Percentiles rank a stretch among this genome's conserved stretches.
phyloP scores from a whole-genome alignment of 441 rosid species.

The Gossypium schwendimanii region DNA sequence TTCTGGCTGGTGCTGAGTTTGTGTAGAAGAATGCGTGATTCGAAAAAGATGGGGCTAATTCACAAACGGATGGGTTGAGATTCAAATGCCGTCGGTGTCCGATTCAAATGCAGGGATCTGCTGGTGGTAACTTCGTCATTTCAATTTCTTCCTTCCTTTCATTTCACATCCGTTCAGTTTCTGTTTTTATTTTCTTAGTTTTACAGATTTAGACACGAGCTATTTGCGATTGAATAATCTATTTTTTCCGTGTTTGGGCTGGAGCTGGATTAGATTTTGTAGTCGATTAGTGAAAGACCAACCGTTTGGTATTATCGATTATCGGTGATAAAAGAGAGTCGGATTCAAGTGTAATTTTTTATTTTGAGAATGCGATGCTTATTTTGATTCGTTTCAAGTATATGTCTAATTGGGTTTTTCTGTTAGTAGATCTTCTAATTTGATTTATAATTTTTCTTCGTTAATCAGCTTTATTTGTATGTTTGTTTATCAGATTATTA shows the following conservation, averaged over 20 bases:
- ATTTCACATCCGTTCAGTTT: neutral
- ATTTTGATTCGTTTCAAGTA: neutral
- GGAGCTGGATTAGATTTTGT: neutral
- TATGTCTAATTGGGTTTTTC: neutral
- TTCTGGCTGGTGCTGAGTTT: neutral
- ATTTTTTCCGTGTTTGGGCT: neutral
- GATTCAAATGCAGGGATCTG: slow-evolving; percentile 58
- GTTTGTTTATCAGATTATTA: neutral
- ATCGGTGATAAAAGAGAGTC: neutral
- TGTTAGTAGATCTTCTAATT: neutral
- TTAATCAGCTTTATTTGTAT: neutral
- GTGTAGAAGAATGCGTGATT: neutral
- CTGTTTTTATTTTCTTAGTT: neutral
- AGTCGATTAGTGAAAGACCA: neutral
- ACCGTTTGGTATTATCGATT: neutral
- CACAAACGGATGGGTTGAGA: slow-evolving; percentile 25
- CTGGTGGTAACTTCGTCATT: slow-evolving; percentile 35
- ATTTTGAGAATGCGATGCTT: neutral
- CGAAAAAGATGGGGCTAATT: slow-evolving; percentile 11
- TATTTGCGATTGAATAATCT: neutral
- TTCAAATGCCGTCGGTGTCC: slow-evolving; percentile 30
- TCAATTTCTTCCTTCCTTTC: slow-evolving; percentile 2
- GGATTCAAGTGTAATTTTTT: neutral
- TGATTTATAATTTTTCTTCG: neutral
- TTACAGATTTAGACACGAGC: neutral